Percentiles rank a stretch among this genome's conserved stretches.
phyloP scores from a whole-genome alignment of 805 yeast genomes.

The Kodamaea fukazawae region DNA sequence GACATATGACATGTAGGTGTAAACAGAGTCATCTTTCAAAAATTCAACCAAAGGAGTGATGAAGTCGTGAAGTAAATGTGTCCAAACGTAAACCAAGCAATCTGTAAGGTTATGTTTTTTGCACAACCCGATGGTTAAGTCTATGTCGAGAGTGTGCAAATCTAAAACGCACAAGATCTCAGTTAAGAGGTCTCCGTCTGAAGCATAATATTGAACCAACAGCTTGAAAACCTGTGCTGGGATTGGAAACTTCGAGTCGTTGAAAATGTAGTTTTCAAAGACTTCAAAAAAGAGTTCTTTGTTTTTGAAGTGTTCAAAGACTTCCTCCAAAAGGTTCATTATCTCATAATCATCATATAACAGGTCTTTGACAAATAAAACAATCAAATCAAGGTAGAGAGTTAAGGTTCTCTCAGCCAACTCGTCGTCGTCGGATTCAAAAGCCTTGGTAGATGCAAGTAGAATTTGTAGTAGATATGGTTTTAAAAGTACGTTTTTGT shows the following conservation, averaged over 20 bases:
- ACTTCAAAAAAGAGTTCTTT: constrained; percentile 46
- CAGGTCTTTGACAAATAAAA: constrained; percentile 3
- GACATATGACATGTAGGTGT: constrained; percentile 61
- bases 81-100: constrained; percentile 70
- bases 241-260: constrained; percentile 46
- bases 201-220: constrained; percentile 53
- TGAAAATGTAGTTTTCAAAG: constrained; percentile 51
- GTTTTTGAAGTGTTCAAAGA: constrained; percentile 29
- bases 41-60: constrained; percentile 67
- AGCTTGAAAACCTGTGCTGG: constrained; percentile 57
- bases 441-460: constrained; percentile 46
- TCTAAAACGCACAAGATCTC: constrained; percentile 70
- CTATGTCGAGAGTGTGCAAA: constrained; percentile 68
- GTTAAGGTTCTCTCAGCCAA: constrained; percentile 5
- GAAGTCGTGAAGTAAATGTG: constrained; percentile 64
- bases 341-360: constrained; percentile 6
- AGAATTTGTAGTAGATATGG: constrained; percentile 59
- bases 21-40: constrained; percentile 31
- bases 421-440: constrained; percentile 21
- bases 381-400: constrained; percentile 17
- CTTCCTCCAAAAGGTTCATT: constrained; percentile 16
- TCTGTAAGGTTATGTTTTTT: constrained; percentile 54
- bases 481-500: constrained; percentile 48
- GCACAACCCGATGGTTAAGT: constrained; percentile 66
- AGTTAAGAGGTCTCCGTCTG: constrained; percentile 50